Conservation (phyloP, 805 yeast species). For the Yarrowia sp. region DNA sequence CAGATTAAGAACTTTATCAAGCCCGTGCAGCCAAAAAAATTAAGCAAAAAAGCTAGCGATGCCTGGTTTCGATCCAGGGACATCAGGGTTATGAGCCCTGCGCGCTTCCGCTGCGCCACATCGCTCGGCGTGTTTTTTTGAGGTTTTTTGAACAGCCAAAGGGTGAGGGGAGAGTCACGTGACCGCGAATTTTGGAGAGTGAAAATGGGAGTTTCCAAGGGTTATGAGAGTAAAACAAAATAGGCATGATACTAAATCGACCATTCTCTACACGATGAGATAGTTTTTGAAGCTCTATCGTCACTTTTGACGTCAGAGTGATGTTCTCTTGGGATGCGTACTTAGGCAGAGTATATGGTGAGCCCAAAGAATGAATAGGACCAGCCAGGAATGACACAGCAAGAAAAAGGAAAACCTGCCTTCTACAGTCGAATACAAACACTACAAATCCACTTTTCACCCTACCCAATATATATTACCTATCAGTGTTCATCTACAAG, state of each 20-base stretch:
- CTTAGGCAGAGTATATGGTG: too few species aligned
- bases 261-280: neutral
- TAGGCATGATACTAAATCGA: neutral
- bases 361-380: too few species aligned
- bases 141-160: neutral
- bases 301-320: too few species aligned
- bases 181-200: neutral
- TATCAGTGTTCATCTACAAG: neutral
- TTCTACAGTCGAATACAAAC: too few species aligned
- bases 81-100: slow-evolving; percentile 97
- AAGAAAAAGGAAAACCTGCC: too few species aligned
- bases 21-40: neutral
- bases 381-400: too few species aligned
- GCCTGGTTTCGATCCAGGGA: slow-evolving; percentile 91
- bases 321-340: too few species aligned
- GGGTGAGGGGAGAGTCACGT: neutral
- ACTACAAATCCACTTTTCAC: too few species aligned
- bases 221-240: too few species aligned
- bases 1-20: slow-evolving; percentile 19
- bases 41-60: slow-evolving; percentile 64
- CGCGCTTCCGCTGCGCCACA: slow-evolving; percentile 79
- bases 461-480: too few species aligned
- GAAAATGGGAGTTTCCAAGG: too few species aligned
- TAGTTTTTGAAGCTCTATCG: neutral
- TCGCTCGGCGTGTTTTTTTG: slow-evolving; percentile 45